Base-by-base conservation (phyloP, 2,329 filamentous ascomycete genomes). In the Pyricularia grisea region DNA sequence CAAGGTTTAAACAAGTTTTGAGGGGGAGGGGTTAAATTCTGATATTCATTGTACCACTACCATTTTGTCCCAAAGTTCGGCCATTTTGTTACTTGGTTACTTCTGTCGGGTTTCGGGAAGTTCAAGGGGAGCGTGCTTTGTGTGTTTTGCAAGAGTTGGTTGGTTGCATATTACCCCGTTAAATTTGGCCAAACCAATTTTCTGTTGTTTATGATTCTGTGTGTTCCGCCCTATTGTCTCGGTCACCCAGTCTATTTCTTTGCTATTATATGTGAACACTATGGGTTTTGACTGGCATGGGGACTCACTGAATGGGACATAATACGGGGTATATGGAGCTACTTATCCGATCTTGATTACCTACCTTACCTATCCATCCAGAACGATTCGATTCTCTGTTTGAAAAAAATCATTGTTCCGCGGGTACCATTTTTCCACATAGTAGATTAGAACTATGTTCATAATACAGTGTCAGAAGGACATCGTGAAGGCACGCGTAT, bases 191-290 rank as follows among this genome's bases (percentile, higher is more conserved):
- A 27, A 27, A 12, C 10, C n/a, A 23, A 50, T 36, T 31, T 63
- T 17, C 11, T 63, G n/a, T 63, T 25, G n/a, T 42, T 66, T 68
- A 58, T 70, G 70, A 68, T 71, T 70, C 69, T 60, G 27, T 60
- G 68, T 67, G 31, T 58, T 42, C 33, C 67, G 55, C 50, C 10
- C 9, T 25, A 31, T n/a, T 25, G 31, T 12, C 20, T 50, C 17
- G 14, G 42, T 20, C 42, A 3, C 4, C 10, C 17, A 33, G 42
- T n/a, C 42, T n/a, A 4, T 50, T 50, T 50, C 42, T 50, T 2
- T 50, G 20, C 36, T 20, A 42, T 42, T 42, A 5, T n/a, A 50
- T n/a, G 4, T 50, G 42, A 50, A 50, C 42, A 50, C 42, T 4
- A 20, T 2, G 17, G 42, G 42, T 50, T 7, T n/a, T n/a, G 42